phyloP scores from a whole-genome alignment of 176 grass and related monocot species.

The Phragmites australis region DNA sequence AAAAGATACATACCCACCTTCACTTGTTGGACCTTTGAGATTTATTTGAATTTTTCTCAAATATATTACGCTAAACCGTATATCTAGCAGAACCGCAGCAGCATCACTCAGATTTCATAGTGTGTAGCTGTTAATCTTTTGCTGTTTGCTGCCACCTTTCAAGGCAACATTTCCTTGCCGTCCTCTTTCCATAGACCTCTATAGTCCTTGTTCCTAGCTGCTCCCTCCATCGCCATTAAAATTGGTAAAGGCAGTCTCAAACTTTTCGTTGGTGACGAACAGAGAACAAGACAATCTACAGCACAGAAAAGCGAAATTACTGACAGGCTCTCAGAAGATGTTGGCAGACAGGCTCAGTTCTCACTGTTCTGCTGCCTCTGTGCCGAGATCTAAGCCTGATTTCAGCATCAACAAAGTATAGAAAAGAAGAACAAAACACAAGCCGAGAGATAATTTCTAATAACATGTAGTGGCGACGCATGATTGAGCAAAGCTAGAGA shows the following conservation, averaged over 20 bases:
- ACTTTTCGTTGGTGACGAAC: not conserved
- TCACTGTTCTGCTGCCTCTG: conserved; percentile 19
- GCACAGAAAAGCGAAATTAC: not conserved
- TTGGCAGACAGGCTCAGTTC: not conserved
- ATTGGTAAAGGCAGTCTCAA: not conserved
- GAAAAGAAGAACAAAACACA: no score
- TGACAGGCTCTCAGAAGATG: not conserved
- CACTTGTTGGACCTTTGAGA: no score
- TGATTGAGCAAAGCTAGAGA: conserved; percentile 14
- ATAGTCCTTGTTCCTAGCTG: not conserved
- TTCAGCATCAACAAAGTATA: conserved; percentile 23
- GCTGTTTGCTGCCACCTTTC: not conserved
- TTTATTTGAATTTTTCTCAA: no score
- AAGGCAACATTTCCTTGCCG: not conserved
- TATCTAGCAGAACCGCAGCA: no score
- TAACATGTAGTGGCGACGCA: conserved; percentile 5
- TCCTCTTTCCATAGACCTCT: not conserved
- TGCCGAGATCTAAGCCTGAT: conserved; percentile 21
- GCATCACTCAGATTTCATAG: not conserved
- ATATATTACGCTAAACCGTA: no score
- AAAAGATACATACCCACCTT: no score
- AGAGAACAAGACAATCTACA: not conserved
- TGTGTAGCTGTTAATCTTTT: not conserved
- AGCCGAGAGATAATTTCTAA: conserved; percentile 20
- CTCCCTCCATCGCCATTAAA: not conserved